These are phyloP conservation scores for Thraustotheca clavata DNA, from an alignment of 352 stramenopile species.

Conservation along the genomic window DNA sequence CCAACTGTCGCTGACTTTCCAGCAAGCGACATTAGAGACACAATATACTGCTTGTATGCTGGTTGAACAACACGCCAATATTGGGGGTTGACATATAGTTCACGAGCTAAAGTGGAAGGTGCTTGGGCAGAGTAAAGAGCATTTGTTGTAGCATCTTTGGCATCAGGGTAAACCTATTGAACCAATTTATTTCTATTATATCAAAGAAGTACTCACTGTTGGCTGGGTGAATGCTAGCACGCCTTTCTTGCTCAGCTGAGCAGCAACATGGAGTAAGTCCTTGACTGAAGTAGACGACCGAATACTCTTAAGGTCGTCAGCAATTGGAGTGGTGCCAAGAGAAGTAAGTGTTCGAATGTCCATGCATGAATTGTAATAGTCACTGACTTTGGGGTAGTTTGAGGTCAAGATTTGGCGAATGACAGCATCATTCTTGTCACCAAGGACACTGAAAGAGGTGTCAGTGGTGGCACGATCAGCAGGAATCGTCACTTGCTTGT, in stretches of 20 bases:
- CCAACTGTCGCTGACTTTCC: neutral
- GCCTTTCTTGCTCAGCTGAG: constrained; percentile 38
- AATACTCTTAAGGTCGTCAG: constrained; percentile 31
- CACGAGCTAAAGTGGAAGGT: constrained; percentile 32
- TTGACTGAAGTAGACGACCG: constrained; percentile 32
- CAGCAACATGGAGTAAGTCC: constrained; percentile 30
- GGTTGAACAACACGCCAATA: constrained; percentile 38
- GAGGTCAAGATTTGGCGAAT: constrained; percentile 37
- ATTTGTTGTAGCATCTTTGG: constrained; percentile 34
- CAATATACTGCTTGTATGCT: constrained; percentile 34
- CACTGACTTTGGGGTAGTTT: constrained; percentile 42
- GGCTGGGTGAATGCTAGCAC: constrained; percentile 48
- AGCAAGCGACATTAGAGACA: constrained; percentile 14
- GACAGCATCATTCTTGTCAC: constrained; percentile 42
- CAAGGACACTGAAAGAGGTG: constrained; percentile 40
- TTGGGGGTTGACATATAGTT: constrained; percentile 43
- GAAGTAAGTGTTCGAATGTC: constrained; percentile 32
- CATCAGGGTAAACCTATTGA: constrained; percentile 31
- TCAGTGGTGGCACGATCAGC: constrained; percentile 49
- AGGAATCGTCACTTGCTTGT: constrained; percentile 54
- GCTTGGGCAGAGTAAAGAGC: constrained; percentile 39
- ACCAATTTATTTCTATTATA: neutral
- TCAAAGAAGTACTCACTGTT: neutral
- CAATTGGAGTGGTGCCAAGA: constrained; percentile 31
- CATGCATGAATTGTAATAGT: constrained; percentile 57